These are phyloP conservation scores for Wilcoxina mikolae DNA, from an alignment of 495 filamentous ascomycete genomes.

Conservation along the genomic window DNA sequence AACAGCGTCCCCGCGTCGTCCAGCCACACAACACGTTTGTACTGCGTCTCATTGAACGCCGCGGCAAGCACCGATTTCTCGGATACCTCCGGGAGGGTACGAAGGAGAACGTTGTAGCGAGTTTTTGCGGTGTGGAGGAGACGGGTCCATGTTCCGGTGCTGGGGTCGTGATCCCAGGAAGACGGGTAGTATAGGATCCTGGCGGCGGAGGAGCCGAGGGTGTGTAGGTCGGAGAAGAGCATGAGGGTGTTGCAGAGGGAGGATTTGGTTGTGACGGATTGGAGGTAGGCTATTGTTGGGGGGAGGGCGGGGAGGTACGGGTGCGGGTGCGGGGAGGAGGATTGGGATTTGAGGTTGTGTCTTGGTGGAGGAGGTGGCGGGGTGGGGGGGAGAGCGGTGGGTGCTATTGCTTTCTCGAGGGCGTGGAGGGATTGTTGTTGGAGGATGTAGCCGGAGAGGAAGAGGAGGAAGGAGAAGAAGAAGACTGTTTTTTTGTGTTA, in stretches of 20 bases:
- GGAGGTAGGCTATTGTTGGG: background rate
- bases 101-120: conserved; percentile 1
- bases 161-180: background rate
- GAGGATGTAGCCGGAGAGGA: conserved; percentile 54
- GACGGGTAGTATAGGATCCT: conserved; percentile 9
- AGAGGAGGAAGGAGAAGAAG: conserved; percentile 49
- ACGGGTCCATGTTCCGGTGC: conserved; percentile 7
- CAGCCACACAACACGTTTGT: conserved; percentile 50
- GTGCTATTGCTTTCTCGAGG: conserved; percentile 38
- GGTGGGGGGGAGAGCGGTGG: background rate
- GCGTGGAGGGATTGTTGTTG: conserved; percentile 53
- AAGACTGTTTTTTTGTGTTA: conserved; percentile 28
- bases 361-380: conserved; percentile 23
- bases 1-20: conserved; percentile 55
- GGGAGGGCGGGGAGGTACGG: background rate
- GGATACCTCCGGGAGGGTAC: conserved; percentile 36
- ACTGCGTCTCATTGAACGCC: conserved; percentile 55
- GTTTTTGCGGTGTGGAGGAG: conserved; percentile 4
- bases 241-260: conserved; percentile 32
- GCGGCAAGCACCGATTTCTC: conserved; percentile 49
- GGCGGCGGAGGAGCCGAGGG: conserved; percentile 33
- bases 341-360: background rate
- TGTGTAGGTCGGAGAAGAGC: conserved; percentile 42
- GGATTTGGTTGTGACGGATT: background rate
- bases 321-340: background rate